Percentiles rank a stretch among this genome's conserved stretches.
Conservation (phyloP, 768 basidiomycete genomes). For the Punctularia strigosozonata region DNA sequence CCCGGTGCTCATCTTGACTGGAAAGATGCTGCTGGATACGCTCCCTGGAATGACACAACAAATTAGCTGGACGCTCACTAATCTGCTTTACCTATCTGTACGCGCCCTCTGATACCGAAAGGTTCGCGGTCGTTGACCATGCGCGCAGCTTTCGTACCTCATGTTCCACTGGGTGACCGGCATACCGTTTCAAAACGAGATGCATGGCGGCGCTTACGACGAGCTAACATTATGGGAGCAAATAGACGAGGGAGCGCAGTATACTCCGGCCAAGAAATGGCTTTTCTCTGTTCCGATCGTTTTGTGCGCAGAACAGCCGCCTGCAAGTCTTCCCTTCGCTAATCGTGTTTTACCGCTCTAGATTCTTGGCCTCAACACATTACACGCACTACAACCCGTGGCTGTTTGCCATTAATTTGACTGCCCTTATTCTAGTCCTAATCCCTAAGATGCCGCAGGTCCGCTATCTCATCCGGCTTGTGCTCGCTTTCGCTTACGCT, state of each 20-base stretch:
- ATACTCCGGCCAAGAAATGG: constrained; percentile 98
- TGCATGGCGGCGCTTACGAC: constrained; percentile 91
- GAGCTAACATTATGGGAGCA: constrained; percentile 98
- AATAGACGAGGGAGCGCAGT: constrained; percentile 97
- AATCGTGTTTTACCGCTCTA: constrained; percentile 19
- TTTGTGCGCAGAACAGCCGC: constrained; percentile 44
- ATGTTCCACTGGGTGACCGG: constrained; percentile 99
- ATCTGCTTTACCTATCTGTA: constrained; percentile 83
- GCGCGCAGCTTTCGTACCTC: constrained; percentile 80
- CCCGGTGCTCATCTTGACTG: constrained; percentile 79
- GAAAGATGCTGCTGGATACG: constrained; percentile 89
- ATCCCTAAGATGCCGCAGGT: constrained; percentile 96
- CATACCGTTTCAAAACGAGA: constrained; percentile 83
- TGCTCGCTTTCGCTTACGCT: constrained; percentile 6
- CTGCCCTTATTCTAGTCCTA: constrained; percentile 69
- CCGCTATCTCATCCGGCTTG: constrained; percentile 12
- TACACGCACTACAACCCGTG: constrained; percentile 96
- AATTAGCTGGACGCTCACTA: constrained; percentile 91
- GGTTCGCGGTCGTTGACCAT: not conserved
- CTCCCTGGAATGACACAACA: constrained; percentile 91
- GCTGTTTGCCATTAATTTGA: constrained; percentile 84
- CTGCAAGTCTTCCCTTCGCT: not conserved
- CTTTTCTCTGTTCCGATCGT: constrained; percentile 79
- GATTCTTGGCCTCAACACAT: constrained; percentile 94
- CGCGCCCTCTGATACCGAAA: constrained; percentile 19